A percentile compares a stretch with the other conserved stretches of the same genome.
phyloP scores from a whole-genome alignment of 306 rosid genomes.

The Dryas alaskensis region DNA sequence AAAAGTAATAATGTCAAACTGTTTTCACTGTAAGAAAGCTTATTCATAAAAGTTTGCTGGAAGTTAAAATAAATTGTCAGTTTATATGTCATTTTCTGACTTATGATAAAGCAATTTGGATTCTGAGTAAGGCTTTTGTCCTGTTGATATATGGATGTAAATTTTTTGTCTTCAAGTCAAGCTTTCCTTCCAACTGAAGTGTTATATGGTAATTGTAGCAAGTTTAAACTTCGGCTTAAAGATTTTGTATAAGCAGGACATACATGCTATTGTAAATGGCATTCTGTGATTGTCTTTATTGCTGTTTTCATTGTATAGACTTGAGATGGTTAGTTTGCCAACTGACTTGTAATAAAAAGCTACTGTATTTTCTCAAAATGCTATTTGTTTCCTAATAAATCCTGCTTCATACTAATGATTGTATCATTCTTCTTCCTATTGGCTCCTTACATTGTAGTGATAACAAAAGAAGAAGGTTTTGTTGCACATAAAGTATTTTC shows the following conservation, averaged over 20 bases:
- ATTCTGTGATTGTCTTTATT: neutral
- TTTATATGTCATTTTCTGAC: neutral
- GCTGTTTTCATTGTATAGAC: neutral
- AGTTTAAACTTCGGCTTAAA: neutral
- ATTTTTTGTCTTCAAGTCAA: neutral
- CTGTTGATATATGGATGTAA: neutral
- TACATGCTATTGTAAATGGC: neutral
- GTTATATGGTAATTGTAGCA: neutral
- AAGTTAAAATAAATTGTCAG: neutral
- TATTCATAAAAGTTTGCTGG: neutral
- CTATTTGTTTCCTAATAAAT: neutral
- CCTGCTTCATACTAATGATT: neutral
- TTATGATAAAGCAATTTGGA: neutral
- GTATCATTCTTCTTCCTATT: neutral
- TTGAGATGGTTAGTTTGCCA: slow-evolving; percentile 3
- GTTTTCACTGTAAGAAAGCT: neutral
- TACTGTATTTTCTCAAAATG: neutral
- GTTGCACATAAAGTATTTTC: slow-evolving; percentile 1
- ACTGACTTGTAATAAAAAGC: neutral
- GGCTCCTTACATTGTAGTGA: neutral
- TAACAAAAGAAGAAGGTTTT: neutral
- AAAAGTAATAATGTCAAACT: neutral
- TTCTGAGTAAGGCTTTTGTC: neutral
- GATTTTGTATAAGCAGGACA: neutral
- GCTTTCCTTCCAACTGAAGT: neutral